Percentiles rank a stretch among this genome's conserved stretches.
phyloP scores from a whole-genome alignment of 768 basidiomycete genomes.

The Hypsizygus marmoreus region DNA sequence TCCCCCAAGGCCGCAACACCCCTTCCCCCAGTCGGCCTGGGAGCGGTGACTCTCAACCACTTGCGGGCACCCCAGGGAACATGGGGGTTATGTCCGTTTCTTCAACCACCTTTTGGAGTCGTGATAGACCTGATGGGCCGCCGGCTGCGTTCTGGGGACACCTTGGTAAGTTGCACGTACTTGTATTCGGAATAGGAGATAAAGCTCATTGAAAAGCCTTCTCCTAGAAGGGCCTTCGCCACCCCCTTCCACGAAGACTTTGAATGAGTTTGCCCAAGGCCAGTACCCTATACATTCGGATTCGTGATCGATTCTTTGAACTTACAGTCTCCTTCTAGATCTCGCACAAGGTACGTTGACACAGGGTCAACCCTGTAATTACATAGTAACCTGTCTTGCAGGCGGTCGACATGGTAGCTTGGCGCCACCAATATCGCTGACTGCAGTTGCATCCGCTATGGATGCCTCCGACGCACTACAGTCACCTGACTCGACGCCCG shows the following conservation, averaged over 20 bases:
- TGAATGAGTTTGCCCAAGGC: slow-evolving; percentile 19
- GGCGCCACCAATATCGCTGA: slow-evolving; percentile 4
- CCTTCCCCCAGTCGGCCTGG: slow-evolving; percentile 28
- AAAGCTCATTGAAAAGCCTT: not conserved
- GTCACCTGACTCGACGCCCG: not conserved
- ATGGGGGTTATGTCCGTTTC: slow-evolving; percentile 1
- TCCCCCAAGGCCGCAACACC: slow-evolving; percentile 37
- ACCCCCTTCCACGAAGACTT: slow-evolving; percentile 7
- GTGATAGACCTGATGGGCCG: slow-evolving; percentile 5
- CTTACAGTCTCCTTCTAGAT: slow-evolving; percentile 8
- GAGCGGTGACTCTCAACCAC: not conserved
- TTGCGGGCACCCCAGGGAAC: not conserved
- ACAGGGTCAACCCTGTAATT: not conserved
- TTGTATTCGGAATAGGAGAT: not conserved
- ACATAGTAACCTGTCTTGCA: not conserved
- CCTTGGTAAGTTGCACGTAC: slow-evolving; percentile 1
- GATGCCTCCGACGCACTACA: slow-evolving; percentile 6
- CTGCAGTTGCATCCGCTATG: slow-evolving; percentile 7
- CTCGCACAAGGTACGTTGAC: slow-evolving; percentile 10
- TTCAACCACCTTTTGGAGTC: slow-evolving; percentile 1
- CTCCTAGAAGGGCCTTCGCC: not conserved
- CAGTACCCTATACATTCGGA: not conserved
- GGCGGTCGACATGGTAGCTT: slow-evolving; percentile 13
- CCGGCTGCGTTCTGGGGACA: slow-evolving; percentile 3
- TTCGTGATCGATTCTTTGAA: not conserved